Conservation (phyloP, 768 basidiomycete genomes). For the Mycena belliarum region DNA sequence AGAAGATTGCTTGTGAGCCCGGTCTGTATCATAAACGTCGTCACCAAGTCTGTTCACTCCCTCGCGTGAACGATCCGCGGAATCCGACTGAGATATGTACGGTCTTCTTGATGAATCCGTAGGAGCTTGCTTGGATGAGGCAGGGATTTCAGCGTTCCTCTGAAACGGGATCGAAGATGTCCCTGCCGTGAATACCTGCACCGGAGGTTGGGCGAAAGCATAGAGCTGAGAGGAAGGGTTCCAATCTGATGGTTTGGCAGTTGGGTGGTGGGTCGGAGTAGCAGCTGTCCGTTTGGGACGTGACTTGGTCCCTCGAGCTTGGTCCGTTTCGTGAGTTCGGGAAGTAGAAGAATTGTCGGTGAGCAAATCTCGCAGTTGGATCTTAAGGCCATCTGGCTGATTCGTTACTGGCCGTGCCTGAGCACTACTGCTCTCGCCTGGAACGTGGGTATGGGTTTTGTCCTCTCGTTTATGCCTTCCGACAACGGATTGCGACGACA, state of each 20-base stretch:
- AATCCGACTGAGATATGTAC: constrained; percentile 3
- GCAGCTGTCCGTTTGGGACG: neutral
- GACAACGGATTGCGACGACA: neutral
- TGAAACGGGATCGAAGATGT: neutral
- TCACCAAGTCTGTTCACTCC: neutral
- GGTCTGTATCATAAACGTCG: constrained; percentile 1
- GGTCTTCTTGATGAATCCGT: constrained; percentile 3
- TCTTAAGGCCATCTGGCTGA: constrained; percentile 10
- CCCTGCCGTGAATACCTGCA: constrained; percentile 7
- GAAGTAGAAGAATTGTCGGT: constrained; percentile 8
- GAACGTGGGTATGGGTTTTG: neutral
- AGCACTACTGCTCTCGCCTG: constrained; percentile 1
- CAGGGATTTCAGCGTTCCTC: neutral
- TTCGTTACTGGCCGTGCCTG: neutral
- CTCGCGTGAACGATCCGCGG: constrained; percentile 2
- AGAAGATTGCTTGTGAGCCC: neutral
- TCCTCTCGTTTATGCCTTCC: neutral
- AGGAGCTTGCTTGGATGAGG: neutral
- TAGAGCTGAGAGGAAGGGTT: constrained; percentile 2
- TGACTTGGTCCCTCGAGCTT: neutral
- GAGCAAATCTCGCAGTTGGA: constrained; percentile 15
- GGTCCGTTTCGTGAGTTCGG: constrained; percentile 1
- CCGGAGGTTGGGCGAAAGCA: constrained; percentile 6
- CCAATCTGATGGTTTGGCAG: neutral
- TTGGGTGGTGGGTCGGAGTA: neutral